Evolutionary conservation across 2,329 filamentous ascomycete genomes (phyloP).

Genomic region (Lomentospora prolificans): DNA sequence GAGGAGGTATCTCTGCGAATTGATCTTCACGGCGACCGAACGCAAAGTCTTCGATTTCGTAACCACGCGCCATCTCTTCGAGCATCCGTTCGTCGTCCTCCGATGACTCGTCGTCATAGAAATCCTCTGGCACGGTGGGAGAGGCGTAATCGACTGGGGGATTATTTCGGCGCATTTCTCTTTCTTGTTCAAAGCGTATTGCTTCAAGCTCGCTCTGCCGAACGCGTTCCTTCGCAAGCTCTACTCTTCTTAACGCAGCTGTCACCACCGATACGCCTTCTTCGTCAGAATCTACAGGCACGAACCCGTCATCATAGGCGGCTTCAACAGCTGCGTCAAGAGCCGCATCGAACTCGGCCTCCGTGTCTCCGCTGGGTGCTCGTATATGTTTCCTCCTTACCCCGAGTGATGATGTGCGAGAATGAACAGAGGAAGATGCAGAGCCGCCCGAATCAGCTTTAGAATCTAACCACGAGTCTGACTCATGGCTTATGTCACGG

Average conservation of each 20-base stretch:
- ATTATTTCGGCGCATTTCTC: conserved; percentile 14
- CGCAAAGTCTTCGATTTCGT: conserved; percentile 73
- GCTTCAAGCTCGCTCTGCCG: conserved; percentile 65
- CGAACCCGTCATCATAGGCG: conserved; percentile 85
- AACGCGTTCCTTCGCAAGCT: conserved; percentile 66
- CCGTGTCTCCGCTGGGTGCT: conserved; percentile 59
- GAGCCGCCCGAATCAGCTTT: conserved; percentile 86
- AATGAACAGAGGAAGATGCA: conserved; percentile 69
- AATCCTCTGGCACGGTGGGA: conserved; percentile 34
- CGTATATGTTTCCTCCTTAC: conserved; percentile 62
- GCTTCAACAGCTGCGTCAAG: conserved; percentile 93
- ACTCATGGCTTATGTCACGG: conserved; percentile 62
- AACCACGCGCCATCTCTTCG: conserved; percentile 81
- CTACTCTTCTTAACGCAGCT: conserved; percentile 51
- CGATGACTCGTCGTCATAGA: conserved; percentile 54
- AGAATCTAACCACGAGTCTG: conserved; percentile 87
- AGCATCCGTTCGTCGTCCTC: conserved; percentile 68
- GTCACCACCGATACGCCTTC: conserved; percentile 36
- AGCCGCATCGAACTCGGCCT: conserved; percentile 88
- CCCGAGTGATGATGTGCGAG: conserved; percentile 62
- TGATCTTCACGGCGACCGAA: conserved; percentile 32
- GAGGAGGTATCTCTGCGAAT: not conserved
- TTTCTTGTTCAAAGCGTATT: conserved; percentile 39
- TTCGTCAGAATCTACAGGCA: conserved; percentile 51
- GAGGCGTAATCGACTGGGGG: conserved; percentile 2